Base-by-base conservation (phyloP, 352 stramenopile species). In the Phytopythium montanum region DNA sequence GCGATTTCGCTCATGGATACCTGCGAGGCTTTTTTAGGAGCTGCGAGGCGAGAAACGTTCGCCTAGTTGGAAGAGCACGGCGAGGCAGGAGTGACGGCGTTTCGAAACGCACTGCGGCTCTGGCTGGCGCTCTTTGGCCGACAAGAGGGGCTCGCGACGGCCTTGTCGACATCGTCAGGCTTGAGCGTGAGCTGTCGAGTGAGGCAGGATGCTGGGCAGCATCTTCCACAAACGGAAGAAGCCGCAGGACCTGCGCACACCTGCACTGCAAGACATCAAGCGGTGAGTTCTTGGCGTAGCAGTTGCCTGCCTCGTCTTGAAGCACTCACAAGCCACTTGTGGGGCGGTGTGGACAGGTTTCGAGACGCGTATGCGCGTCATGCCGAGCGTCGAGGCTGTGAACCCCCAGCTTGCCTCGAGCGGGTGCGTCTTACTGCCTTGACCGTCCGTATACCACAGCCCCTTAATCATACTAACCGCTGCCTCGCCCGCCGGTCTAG, bases 161-260 rank as follows among this genome's bases (percentile, higher is more conserved):
- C 38, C 16, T 14, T 10, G 16, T 50, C 25, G 48, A 23, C 21
- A 29, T 19, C 44, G 21, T 18, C 23, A 52, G 45, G 23, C 2
- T 31, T 16, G 21, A 8, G n/a, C 5, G 14, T 26, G 39, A n/a
- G 19, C 9, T 18, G 0, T 9, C 3, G 23, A 19, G 33, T 21
- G 14, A 13, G n/a, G 8, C 18, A 56, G 5, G n/a, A 90, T 92
- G 82, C 70, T 92, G 29, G 74, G 75, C 45, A 73, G 81, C 45
- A 85, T 92, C 60, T 92, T 92, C 63, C 66, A 88, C 46, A 92
- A 92, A 68, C 79, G 78, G 41, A 89, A 86, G 72, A 92, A 92
- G 69, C 84, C 68, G 45, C 80, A 87, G 56, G 81, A 90, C 54
- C 72, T 90, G 28, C 83, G 83, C n/a, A 66, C 76, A 23, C 83